A percentile compares a stretch with the other conserved stretches of the same genome.
Conservation (phyloP, 108 stramenopile species). For the Cylindrotheca closterium region DNA sequence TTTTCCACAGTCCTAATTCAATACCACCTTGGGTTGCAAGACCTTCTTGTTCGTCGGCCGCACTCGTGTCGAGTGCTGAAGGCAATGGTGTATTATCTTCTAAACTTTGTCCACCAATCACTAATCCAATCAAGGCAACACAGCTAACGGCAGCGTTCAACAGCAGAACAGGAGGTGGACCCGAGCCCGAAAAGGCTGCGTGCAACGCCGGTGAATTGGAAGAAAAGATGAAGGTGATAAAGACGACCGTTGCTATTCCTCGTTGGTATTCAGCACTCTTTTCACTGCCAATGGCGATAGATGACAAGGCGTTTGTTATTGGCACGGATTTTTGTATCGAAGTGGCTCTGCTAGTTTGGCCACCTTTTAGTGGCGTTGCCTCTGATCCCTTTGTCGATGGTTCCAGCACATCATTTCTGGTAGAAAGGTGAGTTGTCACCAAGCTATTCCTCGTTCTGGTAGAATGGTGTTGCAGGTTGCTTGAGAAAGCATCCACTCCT, state of each 20-base stretch:
- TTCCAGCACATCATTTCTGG: too few species aligned
- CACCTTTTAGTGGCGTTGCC: too few species aligned
- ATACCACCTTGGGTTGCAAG: conserved; percentile 24
- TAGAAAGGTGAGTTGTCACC: too few species aligned
- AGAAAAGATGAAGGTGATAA: conserved; percentile 69
- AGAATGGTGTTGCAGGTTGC: too few species aligned
- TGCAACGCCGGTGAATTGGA: conserved; percentile 68
- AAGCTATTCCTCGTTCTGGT: too few species aligned
- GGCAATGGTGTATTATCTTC: conserved; percentile 44
- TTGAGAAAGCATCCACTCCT: too few species aligned
- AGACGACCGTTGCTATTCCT: conserved; percentile 65
- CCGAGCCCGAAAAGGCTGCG: conserved; percentile 48
- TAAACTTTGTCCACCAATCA: conserved; percentile 47
- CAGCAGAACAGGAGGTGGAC: conserved; percentile 54
- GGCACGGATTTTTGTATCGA: too few species aligned
- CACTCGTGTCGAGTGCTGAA: conserved; percentile 13
- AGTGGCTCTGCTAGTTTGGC: too few species aligned
- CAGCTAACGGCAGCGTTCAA: conserved; percentile 66
- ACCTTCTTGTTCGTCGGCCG: conserved; percentile 14
- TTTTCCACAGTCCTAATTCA: conserved; percentile 63
- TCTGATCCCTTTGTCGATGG: too few species aligned
- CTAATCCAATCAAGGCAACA: conserved; percentile 57
- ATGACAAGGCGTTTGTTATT: neutral
- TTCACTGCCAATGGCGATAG: neutral
- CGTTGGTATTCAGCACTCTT: conserved; percentile 35